Evolutionary conservation across 495 filamentous ascomycete species (phyloP).

Genomic region (Penicillium psychrofluorescens): DNA sequence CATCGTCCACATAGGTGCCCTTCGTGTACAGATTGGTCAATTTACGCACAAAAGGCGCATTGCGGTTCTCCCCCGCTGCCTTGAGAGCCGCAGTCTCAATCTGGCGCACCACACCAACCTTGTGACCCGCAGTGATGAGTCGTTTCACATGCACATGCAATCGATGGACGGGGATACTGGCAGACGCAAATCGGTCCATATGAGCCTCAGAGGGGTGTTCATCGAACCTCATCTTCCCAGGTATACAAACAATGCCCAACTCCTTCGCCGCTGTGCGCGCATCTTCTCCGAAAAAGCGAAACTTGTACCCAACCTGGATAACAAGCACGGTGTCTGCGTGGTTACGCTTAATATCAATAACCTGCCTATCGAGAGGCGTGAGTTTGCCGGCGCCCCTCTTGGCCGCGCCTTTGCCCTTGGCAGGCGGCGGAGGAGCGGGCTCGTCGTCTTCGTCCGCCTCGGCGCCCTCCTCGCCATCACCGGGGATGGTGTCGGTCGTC

Average conservation of each 20-base stretch:
- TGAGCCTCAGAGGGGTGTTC: conserved; percentile 95
- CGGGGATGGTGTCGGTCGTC: conserved; percentile 44
- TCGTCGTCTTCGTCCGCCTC: conserved; percentile 52
- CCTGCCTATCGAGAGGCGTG: conserved; percentile 90
- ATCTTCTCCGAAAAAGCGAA: conserved; percentile 96
- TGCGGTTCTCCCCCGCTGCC: conserved; percentile 90
- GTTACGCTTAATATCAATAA: conserved; percentile 87
- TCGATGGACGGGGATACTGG: conserved; percentile 88
- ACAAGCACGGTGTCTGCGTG: conserved; percentile 85
- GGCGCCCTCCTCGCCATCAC: conserved; percentile 41
- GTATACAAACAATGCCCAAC: conserved; percentile 92
- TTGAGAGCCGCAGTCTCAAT: conserved; percentile 98
- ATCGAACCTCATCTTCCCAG: conserved; percentile 89
- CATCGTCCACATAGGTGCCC: conserved; percentile 94
- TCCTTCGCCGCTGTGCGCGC: conserved; percentile 84
- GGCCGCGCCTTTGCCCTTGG: conserved; percentile 46
- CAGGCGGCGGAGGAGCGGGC: conserved; percentile 31
- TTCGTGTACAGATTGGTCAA: conserved; percentile 98
- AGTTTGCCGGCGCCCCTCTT: conserved; percentile 71
- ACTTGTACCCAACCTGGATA: conserved; percentile 97
- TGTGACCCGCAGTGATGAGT: conserved; percentile 84
- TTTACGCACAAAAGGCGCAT: conserved; percentile 84
- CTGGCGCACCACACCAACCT: conserved; percentile 93
- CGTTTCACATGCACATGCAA: conserved; percentile 93
- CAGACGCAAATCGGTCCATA: conserved; percentile 85